Base-by-base conservation (phyloP, 495 filamentous ascomycete genomes). In the Opeltia flavorubescens region DNA sequence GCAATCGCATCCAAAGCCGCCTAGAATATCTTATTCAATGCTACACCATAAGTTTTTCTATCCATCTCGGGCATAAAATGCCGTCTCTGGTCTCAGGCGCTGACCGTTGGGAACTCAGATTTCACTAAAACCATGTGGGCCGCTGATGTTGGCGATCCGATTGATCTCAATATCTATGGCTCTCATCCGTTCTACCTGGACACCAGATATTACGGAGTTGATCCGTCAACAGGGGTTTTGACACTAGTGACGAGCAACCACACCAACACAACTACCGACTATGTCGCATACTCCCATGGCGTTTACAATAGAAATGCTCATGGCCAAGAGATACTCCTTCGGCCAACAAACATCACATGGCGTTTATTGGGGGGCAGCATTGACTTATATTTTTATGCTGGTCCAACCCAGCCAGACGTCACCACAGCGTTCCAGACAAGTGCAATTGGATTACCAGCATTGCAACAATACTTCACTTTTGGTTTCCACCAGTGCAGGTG, bases 311-410 rank as follows among this genome's bases (percentile, higher is more conserved):
- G 78, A 35, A 82, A 81, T 57, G 68, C 78, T 8, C 86, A 94
- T 56, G 80, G 77, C 5, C 83, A 87, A 50, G 86, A 93, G 52
- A 69, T 87, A 1, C 61, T 88, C 15, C 62, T 87, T 48, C 65
- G 67, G 25, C 68, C 78, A 1, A 59, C 75, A 3, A 79, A 76
- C 43, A 71, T 93, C 52, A 86, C 81, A 4, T 93, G 86, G 85
- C 75, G 86, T 31, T 69, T 77, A 1, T 57, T 82, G 3, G 78
- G 78, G 46, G 78, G 78, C 17, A 75, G 66, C 52, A 70, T 82
- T 36, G 77, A 81, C 49, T 56, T 81, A 47, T 79, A 76, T 46
- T 73, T 82, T 62, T 80, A 74, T 50, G 64, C 75, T 29, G 78
- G 78, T 0, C 77, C 77, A 5, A 69, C 67, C 0, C 70, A 70